These are phyloP conservation scores for Excoecaria agallocha DNA, from an alignment of 345 rosid species.

Conservation along the genomic window DNA sequence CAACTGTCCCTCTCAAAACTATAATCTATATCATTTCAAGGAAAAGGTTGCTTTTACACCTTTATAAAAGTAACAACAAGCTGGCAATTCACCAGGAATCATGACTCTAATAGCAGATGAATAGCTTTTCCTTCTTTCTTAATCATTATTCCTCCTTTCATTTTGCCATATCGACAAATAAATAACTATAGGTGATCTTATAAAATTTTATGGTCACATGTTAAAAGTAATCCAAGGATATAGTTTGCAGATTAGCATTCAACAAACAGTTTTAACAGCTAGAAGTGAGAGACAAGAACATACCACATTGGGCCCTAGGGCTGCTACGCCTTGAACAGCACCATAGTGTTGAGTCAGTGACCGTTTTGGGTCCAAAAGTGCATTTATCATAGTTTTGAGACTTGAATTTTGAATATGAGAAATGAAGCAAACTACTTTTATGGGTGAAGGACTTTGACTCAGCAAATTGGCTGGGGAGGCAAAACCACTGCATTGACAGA, in stretches of 20 bases:
- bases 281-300: constrained; percentile 19
- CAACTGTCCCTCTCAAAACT: not conserved
- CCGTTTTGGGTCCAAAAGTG: constrained; percentile 82
- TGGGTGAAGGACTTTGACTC: not conserved
- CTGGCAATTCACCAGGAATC: not conserved
- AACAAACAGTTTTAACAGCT: not conserved
- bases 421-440: constrained; percentile 3
- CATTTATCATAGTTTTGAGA: constrained; percentile 40
- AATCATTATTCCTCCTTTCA: not conserved
- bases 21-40: not conserved
- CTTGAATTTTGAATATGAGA: constrained; percentile 8
- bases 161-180: not conserved
- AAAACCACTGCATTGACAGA: not conserved
- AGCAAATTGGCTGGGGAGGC: constrained; percentile 6
- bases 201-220: not conserved
- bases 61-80: not conserved
- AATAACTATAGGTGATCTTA: not conserved
- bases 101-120: not conserved
- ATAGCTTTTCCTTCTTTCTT: not conserved
- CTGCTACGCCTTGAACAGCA: constrained; percentile 91
- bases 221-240: not conserved
- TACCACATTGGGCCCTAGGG: constrained; percentile 91
- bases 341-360: constrained; percentile 94
- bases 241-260: not conserved
- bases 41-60: not conserved